phyloP scores from a whole-genome alignment of 2,329 filamentous ascomycete species.

The Aureobasidium sp. region DNA sequence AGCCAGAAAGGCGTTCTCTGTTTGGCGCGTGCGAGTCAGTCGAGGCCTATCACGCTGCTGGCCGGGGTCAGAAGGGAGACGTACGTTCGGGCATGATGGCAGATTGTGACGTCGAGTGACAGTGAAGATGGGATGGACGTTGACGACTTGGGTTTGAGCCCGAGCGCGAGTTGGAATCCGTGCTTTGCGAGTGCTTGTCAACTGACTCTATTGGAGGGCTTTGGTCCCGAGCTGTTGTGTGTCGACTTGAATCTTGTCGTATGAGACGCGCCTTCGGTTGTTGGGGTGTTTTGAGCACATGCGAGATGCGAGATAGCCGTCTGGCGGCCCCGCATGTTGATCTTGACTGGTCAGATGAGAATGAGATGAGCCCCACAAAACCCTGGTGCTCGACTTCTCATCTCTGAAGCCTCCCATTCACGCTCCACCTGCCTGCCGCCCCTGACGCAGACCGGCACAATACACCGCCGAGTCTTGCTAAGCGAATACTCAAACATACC shows the following conservation, averaged over 20 bases:
- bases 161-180: not conserved
- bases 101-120: not conserved
- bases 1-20: conserved; percentile 68
- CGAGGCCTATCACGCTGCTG: not conserved
- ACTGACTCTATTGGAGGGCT: not conserved
- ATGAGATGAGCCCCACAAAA: not conserved
- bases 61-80: not conserved
- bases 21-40: conserved; percentile 1
- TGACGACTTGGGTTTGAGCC: not conserved
- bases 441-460: not conserved
- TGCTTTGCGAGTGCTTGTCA: not conserved
- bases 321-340: not conserved
- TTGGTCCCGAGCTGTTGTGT: not conserved
- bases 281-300: not conserved
- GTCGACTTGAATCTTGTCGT: not conserved
- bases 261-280: not conserved
- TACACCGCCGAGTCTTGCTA: not conserved
- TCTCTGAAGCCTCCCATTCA: not conserved
- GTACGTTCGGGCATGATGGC: conserved; percentile 5
- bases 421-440: not conserved
- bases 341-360: not conserved
- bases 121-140: not conserved
- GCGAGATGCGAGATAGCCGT: not conserved
- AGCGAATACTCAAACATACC: not conserved
- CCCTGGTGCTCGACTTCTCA: not conserved